phyloP scores from a whole-genome alignment of 148 eudicot genomes.

The Cornus controversa region DNA sequence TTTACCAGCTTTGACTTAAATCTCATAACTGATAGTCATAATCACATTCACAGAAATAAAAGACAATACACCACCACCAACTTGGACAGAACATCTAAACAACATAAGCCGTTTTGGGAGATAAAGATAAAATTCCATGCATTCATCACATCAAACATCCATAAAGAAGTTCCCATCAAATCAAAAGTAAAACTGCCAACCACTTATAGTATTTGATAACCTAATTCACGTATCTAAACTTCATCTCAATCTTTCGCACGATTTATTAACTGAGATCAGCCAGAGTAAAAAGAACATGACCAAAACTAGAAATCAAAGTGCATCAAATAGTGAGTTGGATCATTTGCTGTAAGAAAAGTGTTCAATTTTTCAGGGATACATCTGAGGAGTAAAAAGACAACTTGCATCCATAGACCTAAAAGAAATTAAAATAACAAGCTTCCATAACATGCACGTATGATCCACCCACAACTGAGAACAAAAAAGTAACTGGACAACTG shows the following conservation, averaged over 20 bases:
- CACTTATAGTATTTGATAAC: neutral
- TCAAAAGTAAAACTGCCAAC: neutral
- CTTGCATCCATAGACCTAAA: neutral
- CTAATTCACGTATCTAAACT: neutral
- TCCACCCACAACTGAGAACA: slow-evolving; percentile 6
- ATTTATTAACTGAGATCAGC: neutral
- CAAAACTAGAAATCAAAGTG: neutral
- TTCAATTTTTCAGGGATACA: neutral
- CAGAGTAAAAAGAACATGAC: neutral
- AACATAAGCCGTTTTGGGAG: neutral
- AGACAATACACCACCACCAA: neutral
- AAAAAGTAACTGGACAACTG: neutral
- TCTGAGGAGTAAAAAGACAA: neutral
- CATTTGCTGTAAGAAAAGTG: neutral
- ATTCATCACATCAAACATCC: neutral
- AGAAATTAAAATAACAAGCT: neutral
- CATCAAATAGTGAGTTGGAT: neutral
- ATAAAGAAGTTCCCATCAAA: neutral
- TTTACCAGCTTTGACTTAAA: neutral
- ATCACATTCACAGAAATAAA: neutral
- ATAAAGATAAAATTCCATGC: no score
- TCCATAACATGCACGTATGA: neutral
- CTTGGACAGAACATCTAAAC: neutral
- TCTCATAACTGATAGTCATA: neutral
- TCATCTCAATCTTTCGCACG: neutral